A percentile compares a stretch with the other conserved stretches of the same genome.
Evolutionary conservation across 208 protist species (phyloP).

Genomic region (Naegleria lovaniensis): DNA sequence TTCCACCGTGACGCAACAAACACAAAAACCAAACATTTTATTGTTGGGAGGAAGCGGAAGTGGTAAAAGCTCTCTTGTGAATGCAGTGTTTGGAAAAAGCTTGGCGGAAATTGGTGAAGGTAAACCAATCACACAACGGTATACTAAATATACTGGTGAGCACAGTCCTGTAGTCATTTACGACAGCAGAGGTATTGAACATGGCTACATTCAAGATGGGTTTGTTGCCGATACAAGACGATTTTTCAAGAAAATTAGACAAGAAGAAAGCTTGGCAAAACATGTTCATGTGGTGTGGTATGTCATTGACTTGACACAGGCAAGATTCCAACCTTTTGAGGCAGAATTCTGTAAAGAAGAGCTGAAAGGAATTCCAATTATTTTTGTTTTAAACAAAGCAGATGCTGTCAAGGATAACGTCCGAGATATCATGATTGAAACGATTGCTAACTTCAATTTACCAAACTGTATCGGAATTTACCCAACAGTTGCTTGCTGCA

Average conservation of each 20-base stretch:
- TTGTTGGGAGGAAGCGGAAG: constrained; percentile 23
- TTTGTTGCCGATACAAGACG: constrained; percentile 10
- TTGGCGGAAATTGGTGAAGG: constrained; percentile 28
- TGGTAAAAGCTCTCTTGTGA: constrained; percentile 2
- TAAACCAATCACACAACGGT: constrained; percentile 26
- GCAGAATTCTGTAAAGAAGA: constrained; percentile 2
- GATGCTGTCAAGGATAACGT: background rate
- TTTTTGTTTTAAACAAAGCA: constrained; percentile 28
- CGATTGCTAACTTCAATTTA: background rate
- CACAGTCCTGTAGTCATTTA: constrained; percentile 16
- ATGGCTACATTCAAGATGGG: constrained; percentile 9
- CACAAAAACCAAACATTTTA: constrained; percentile 15
- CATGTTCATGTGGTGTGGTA: constrained; percentile 28
- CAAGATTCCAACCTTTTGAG: constrained; percentile 30
- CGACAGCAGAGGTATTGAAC: constrained; percentile 23
- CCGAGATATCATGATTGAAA: constrained; percentile 4
- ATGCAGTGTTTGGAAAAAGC: constrained; percentile 18
- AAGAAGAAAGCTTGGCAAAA: background rate
- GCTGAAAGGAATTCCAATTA: constrained; percentile 18
- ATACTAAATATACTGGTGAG: constrained; percentile 15
- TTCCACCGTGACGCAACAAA: background rate
- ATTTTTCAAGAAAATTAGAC: constrained; percentile 17
- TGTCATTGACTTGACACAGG: constrained; percentile 20
- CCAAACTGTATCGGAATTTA: constrained; percentile 8
- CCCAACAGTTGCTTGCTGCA: background rate